Evolutionary conservation across 148 eudicot genomes (phyloP).

Genomic region (Silene conica): DNA sequence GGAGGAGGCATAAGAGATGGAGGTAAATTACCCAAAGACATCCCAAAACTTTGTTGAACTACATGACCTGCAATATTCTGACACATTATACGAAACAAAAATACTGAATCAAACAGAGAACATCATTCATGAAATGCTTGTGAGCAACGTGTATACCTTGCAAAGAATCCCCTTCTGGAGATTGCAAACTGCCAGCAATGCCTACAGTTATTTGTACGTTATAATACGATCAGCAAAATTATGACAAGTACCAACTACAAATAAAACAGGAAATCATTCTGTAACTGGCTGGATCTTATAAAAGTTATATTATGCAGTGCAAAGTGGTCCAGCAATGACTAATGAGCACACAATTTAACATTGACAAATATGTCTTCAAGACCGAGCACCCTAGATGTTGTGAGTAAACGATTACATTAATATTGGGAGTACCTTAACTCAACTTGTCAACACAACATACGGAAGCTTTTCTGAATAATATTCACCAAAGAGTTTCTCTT

Average conservation of each 20-base stretch:
- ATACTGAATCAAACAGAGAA: conserved; percentile 4
- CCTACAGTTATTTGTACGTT: conserved; percentile 10
- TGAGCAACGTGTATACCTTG: conserved; percentile 31
- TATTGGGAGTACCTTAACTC: not conserved
- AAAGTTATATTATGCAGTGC: not conserved
- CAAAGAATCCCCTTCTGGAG: conserved; percentile 28
- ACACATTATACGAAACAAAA: not conserved
- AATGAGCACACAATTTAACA: not conserved
- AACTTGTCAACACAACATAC: not conserved
- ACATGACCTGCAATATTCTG: conserved; percentile 36
- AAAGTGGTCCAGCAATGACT: not conserved
- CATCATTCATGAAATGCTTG: conserved; percentile 10
- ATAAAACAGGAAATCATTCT: not conserved
- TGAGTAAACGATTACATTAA: not conserved
- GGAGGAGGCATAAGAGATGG: conserved; percentile 90
- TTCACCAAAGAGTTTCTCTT: not conserved
- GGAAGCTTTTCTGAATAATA: not conserved
- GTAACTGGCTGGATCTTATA: not conserved
- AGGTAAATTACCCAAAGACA: conserved; percentile 69
- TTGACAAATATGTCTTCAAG: not conserved
- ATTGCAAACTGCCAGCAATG: conserved; percentile 24
- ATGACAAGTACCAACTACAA: not conserved
- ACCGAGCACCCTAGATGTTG: not conserved
- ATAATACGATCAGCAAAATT: not conserved
- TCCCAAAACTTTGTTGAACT: conserved; percentile 49